Conservation (phyloP, 2,329 filamentous ascomycete genomes). For the Penicillium aurantiogriseum region DNA sequence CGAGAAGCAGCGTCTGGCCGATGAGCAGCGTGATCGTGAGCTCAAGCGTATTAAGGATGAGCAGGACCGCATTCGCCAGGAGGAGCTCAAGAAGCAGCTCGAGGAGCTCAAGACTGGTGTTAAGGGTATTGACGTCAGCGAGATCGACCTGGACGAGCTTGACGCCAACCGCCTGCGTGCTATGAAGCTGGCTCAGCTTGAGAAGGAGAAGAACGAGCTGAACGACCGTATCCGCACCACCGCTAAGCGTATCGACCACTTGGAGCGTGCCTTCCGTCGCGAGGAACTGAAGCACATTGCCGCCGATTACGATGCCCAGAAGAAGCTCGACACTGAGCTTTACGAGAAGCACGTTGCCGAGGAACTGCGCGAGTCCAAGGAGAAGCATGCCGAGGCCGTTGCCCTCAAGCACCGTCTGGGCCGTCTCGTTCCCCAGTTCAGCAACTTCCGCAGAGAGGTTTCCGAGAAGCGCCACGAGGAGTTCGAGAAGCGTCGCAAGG, state of each 20-base stretch:
- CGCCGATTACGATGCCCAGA: constrained; percentile 81
- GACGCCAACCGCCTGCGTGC: constrained; percentile 88
- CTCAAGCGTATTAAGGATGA: constrained; percentile 82
- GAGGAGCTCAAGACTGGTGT: constrained; percentile 86
- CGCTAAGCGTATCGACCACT: constrained; percentile 92
- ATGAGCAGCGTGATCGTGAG: constrained; percentile 89
- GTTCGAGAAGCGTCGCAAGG: constrained; percentile 89
- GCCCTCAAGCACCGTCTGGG: constrained; percentile 90
- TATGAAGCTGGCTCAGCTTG: constrained; percentile 91
- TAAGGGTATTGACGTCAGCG: constrained; percentile 74
- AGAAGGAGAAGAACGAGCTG: constrained; percentile 96
- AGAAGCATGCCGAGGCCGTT: constrained; percentile 88
- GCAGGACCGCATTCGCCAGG: constrained; percentile 83
- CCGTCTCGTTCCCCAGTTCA: constrained; percentile 80
- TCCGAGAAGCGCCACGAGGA: constrained; percentile 87
- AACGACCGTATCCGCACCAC: constrained; percentile 87
- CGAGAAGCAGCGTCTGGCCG: constrained; percentile 82
- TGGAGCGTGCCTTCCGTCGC: constrained; percentile 94
- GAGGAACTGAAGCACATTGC: constrained; percentile 91
- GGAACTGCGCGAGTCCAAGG: constrained; percentile 74
- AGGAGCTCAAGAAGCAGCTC: constrained; percentile 90
- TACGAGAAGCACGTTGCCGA: constrained; percentile 78
- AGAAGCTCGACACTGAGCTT: constrained; percentile 70
- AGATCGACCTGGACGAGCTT: constrained; percentile 73
- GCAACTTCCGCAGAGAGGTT: constrained; percentile 76